Percentiles rank a stretch among this genome's conserved stretches.
Conservation (phyloP, 495 filamentous ascomycete genomes). For the Achaetomiella virescens region DNA sequence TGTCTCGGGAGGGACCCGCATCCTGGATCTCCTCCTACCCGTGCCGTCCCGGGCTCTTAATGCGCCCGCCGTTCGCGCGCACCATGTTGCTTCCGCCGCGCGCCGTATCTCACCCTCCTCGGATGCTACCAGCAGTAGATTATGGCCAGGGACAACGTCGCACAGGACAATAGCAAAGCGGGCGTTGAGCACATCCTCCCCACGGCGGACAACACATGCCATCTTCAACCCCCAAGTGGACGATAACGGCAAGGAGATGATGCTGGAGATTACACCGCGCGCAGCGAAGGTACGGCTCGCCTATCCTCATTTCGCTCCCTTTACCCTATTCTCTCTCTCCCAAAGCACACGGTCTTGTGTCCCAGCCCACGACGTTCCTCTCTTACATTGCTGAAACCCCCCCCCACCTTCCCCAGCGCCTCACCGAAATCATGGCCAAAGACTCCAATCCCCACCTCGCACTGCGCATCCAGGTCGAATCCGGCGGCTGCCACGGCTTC, state of each 20-base stretch:
- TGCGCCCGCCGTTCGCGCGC: not conserved
- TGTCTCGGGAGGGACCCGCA: constrained; percentile 14
- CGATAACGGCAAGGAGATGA: constrained; percentile 77
- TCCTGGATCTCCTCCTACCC: constrained; percentile 37
- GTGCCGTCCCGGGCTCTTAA: not conserved
- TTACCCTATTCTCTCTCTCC: not conserved
- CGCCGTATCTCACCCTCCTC: not conserved
- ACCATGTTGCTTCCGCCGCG: not conserved
- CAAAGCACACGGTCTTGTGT: no score
- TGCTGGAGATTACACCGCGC: constrained; percentile 70
- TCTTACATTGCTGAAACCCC: not conserved
- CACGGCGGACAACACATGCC: constrained; percentile 32
- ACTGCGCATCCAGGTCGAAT: constrained; percentile 83
- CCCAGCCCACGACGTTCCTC: no score
- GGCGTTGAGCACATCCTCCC: constrained; percentile 29
- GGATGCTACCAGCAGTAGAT: not conserved
- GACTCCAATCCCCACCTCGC: constrained; percentile 77
- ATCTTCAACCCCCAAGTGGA: constrained; percentile 60
- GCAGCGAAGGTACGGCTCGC: constrained; percentile 76
- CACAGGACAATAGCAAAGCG: not conserved
- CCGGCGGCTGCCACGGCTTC: constrained; percentile 94
- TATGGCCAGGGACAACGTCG: not conserved
- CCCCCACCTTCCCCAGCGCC: constrained; percentile 43
- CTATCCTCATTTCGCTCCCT: constrained; percentile 20
- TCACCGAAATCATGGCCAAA: constrained; percentile 61